Percentiles rank a stretch among this genome's conserved stretches.
Evolutionary conservation across 441 rosid species (phyloP).

Genomic region (Gossypium lobatum): DNA sequence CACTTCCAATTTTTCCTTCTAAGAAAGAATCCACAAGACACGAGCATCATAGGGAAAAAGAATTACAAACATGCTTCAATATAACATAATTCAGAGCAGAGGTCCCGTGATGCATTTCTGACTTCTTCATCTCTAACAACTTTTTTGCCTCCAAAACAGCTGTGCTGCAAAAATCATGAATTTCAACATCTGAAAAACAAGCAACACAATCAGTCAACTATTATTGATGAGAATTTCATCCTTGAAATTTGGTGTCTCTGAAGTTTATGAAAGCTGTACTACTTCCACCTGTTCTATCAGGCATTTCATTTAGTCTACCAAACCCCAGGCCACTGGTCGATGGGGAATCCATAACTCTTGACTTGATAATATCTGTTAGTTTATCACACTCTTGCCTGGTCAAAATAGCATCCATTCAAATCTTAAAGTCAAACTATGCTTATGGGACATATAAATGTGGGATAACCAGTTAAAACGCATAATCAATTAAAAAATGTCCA

Average conservation of each 20-base stretch:
- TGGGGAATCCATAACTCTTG: slow-evolving; percentile 59
- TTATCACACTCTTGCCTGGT: slow-evolving; percentile 83
- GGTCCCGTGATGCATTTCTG: slow-evolving; percentile 40
- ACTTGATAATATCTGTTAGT: slow-evolving; percentile 56
- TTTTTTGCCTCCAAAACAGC: slow-evolving; percentile 70
- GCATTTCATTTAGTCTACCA: slow-evolving; percentile 20
- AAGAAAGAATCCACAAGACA: neutral
- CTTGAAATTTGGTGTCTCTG: slow-evolving; percentile 11
- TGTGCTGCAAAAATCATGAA: slow-evolving; percentile 39
- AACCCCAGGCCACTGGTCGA: slow-evolving; percentile 23
- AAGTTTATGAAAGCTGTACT: slow-evolving; percentile 38
- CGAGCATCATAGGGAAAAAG: slow-evolving; percentile 9
- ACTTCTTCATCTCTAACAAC: slow-evolving; percentile 78
- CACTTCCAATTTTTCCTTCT: slow-evolving; percentile 2
- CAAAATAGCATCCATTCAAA: slow-evolving; percentile 25
- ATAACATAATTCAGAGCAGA: slow-evolving; percentile 30
- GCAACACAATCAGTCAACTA: slow-evolving; percentile 18
- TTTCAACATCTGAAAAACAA: slow-evolving; percentile 38
- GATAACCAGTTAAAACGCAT: neutral
- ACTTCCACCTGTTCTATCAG: slow-evolving; percentile 23
- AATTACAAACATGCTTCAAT: slow-evolving; percentile 36
- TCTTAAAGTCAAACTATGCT: slow-evolving; percentile 14
- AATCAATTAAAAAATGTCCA: neutral
- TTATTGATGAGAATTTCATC: slow-evolving; percentile 7
- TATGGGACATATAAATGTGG: neutral